Conservation (phyloP, 495 filamentous ascomycete genomes). For the Coniosporium apollinis region DNA sequence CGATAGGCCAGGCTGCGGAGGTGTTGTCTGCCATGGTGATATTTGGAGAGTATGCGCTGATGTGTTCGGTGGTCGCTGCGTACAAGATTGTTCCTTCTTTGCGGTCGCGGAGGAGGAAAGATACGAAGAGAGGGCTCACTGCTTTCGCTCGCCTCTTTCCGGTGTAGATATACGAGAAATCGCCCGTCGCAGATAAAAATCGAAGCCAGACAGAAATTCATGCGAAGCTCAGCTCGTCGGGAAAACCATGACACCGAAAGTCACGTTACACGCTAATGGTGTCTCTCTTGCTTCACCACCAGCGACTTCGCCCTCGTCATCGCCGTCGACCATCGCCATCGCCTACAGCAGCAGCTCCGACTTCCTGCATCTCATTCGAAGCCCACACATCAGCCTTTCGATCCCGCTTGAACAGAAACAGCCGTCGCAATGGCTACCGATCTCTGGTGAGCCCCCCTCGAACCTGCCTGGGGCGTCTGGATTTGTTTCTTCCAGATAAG, state of each 20-base stretch:
- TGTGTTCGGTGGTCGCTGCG: constrained; percentile 1
- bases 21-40: constrained; percentile 11
- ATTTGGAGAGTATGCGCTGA: constrained; percentile 2
- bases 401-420: no score
- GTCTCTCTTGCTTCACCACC: neutral
- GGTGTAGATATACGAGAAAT: constrained; percentile 9
- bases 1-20: constrained; percentile 67
- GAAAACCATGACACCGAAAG: no score
- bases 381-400: no score
- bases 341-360: constrained; percentile 2
- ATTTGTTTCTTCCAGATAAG: constrained; percentile 16
- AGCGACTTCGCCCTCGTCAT: neutral
- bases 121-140: constrained; percentile 40
- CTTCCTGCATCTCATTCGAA: constrained; percentile 4
- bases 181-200: constrained; percentile 4
- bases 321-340: constrained; percentile 8
- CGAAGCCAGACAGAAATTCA: neutral
- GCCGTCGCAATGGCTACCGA: constrained; percentile 42
- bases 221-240: neutral
- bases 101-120: constrained; percentile 2
- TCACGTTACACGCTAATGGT: neutral
- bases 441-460: constrained; percentile 41
- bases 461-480: constrained; percentile 4
- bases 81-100: neutral
- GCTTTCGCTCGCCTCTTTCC: constrained; percentile 26